Base-by-base conservation (phyloP, 164 flowering plant genomes). In the Tetracentron sinense region DNA sequence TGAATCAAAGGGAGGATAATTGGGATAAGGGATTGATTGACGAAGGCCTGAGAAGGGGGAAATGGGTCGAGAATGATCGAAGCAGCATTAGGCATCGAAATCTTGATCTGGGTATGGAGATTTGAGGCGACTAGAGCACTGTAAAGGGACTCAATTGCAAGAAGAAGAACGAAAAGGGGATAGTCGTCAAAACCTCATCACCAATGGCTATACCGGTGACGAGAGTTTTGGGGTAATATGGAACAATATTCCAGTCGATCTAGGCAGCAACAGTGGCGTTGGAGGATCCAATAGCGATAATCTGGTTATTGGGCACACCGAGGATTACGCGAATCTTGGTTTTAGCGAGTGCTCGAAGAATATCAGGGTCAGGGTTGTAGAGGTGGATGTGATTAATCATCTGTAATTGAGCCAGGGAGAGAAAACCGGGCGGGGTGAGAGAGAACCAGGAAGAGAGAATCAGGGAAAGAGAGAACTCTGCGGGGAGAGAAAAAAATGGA, bases 11-110 rank as follows among this genome's bases (percentile, higher is more conserved):
- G 88, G 19, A 77, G 71, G 48, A 94, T 56, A 31, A 81, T 58
- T 7, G 81, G 75, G 23, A 69, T 62, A 38, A 84, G 72, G 68
- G 87, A 77, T 52, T 87, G 87, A 48, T 94, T 94, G 67, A 94
- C 91, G 66, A 83, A 94, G 19, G 99, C 90, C 59, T 94, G 99
- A 5, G 97, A 91, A 25, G 99, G 99, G n/a, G 99, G 99, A 42
- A 91, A 94, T 1, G 99, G 81, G 74, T 91, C 96, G 20, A 91
- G 81, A 52, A 94, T 67, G 6, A 91, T 68, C 1, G 96, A 84
- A 10, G 94, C 90, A 0, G 99, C 72, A 69, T 83, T 87, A 11
- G 99, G 99, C 16, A 96, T 89, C 17, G 99, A 94, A 65, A 94
- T 66, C 69, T 79, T 88, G 77, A 94, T 78, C 58, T 72, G 74